Conservation (phyloP, 139 green algal genomes). For the Marvania coccoides region DNA sequence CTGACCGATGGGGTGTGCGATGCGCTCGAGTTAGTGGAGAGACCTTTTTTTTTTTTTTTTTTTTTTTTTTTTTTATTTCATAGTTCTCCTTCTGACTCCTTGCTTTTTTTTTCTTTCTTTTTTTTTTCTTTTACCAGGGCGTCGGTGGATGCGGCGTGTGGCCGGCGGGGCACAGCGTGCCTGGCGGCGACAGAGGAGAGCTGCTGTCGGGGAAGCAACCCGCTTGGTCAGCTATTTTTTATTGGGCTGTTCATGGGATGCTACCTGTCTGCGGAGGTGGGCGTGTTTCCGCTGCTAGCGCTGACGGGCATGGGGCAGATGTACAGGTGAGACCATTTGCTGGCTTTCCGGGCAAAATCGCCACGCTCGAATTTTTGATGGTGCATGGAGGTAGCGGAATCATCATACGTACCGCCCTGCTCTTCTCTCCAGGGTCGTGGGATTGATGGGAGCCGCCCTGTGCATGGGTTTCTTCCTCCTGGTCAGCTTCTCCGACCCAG, state of each 20-base stretch:
- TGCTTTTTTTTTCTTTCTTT: background rate
- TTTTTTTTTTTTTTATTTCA: background rate
- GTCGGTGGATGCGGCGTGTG: background rate
- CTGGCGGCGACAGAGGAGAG: background rate
- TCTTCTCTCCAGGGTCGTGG: background rate
- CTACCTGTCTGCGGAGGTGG: constrained; percentile 14
- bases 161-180: background rate
- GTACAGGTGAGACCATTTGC: background rate
- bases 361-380: no score
- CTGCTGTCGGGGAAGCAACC: constrained; percentile 32
- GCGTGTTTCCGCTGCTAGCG: constrained; percentile 35
- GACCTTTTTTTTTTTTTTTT: background rate
- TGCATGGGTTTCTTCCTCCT: constrained; percentile 17
- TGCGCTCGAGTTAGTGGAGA: constrained; percentile 10
- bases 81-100: background rate
- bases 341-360: background rate
- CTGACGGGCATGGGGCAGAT: constrained; percentile 1
- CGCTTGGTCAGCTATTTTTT: constrained; percentile 37
- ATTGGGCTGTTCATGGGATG: constrained; percentile 16
- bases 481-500: constrained; percentile 30
- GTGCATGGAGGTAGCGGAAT: no score
- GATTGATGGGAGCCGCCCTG: constrained; percentile 17
- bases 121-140: background rate
- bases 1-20: constrained; percentile 12
- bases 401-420: background rate